A percentile compares a stretch with the other conserved stretches of the same genome.
Evolutionary conservation across 768 basidiomycete species (phyloP).

Genomic region (Guyanaporus albipodus): DNA sequence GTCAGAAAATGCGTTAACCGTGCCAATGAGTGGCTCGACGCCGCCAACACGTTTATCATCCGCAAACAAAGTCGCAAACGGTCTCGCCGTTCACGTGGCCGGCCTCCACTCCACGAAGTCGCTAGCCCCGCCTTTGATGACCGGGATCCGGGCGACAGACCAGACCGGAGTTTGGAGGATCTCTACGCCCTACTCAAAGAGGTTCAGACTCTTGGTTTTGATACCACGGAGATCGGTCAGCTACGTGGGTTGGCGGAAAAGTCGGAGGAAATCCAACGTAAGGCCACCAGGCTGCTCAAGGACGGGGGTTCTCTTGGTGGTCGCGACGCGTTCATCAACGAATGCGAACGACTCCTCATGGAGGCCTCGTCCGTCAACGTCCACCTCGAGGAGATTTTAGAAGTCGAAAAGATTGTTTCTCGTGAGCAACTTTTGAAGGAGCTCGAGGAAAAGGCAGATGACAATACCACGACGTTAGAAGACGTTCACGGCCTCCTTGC

Average conservation of each 20-base stretch:
- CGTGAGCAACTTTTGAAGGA: conserved; percentile 75
- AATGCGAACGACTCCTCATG: conserved; percentile 67
- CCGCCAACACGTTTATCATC: conserved; percentile 71
- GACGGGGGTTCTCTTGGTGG: conserved; percentile 40
- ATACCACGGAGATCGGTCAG: conserved; percentile 66
- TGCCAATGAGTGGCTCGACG: conserved; percentile 87
- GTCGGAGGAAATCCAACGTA: conserved; percentile 60
- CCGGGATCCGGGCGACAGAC: conserved; percentile 59
- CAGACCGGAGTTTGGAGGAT: conserved; percentile 68
- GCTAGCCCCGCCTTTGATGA: conserved; percentile 32
- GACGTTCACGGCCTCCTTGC: conserved; percentile 72
- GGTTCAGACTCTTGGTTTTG: conserved; percentile 79
- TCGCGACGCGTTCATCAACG: conserved; percentile 55
- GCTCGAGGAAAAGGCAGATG: conserved; percentile 69
- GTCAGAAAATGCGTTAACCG: conserved; percentile 76
- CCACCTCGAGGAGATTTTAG: conserved; percentile 71
- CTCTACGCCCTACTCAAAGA: conserved; percentile 66
- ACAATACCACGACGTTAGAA: conserved; percentile 60
- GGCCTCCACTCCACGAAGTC: conserved; percentile 43
- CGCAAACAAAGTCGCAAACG: conserved; percentile 80
- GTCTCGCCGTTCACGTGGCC: conserved; percentile 58
- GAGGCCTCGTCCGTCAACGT: conserved; percentile 78
- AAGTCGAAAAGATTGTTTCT: conserved; percentile 77
- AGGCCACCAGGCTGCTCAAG: conserved; percentile 51
- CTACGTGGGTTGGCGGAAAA: conserved; percentile 54